Evolutionary conservation across 2,329 filamentous ascomycete species (phyloP).

Genomic region (Cladosporium sp.): DNA sequence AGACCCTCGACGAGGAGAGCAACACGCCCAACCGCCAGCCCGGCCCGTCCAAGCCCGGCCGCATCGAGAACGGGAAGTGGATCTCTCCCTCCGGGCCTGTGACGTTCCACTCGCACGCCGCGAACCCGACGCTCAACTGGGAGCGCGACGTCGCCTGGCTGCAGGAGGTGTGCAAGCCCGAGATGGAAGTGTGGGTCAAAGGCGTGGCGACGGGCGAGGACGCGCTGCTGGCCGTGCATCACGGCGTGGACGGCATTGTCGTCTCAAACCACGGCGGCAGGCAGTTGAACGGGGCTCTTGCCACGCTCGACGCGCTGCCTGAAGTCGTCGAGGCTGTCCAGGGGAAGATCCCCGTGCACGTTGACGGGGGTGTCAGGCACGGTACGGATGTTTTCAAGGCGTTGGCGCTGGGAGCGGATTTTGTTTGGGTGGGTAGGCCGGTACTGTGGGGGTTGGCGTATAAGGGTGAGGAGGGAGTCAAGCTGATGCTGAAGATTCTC

Average conservation of each 20-base stretch:
- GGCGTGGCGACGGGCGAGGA: slow-evolving; percentile 39
- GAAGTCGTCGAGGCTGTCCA: slow-evolving; percentile 30
- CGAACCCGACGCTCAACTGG: slow-evolving; percentile 43
- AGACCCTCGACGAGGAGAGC: slow-evolving; percentile 12
- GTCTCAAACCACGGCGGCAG: slow-evolving; percentile 54
- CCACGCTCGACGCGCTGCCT: slow-evolving; percentile 46
- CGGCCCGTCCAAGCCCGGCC: not conserved
- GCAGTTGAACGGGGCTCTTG: slow-evolving; percentile 54
- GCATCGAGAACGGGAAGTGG: slow-evolving; percentile 22
- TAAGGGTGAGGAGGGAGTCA: slow-evolving; percentile 34
- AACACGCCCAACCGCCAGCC: slow-evolving; percentile 1
- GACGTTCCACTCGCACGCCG: slow-evolving; percentile 37
- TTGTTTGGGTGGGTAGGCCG: slow-evolving; percentile 42
- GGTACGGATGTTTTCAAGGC: slow-evolving; percentile 55
- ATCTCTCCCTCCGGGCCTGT: slow-evolving; percentile 32
- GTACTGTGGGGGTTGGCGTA: slow-evolving; percentile 46
- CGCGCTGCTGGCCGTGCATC: slow-evolving; percentile 36
- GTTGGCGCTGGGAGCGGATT: slow-evolving; percentile 44
- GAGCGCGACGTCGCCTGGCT: slow-evolving; percentile 49
- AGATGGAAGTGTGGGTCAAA: slow-evolving; percentile 47
- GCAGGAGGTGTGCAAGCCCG: slow-evolving; percentile 39
- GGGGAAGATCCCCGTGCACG: slow-evolving; percentile 51
- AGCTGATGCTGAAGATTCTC: slow-evolving; percentile 42
- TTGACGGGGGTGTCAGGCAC: slow-evolving; percentile 54
- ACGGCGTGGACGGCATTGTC: slow-evolving; percentile 46